Evolutionary conservation across 2,329 filamentous ascomycete genomes (phyloP).

Genomic region (Venturia asperata): DNA sequence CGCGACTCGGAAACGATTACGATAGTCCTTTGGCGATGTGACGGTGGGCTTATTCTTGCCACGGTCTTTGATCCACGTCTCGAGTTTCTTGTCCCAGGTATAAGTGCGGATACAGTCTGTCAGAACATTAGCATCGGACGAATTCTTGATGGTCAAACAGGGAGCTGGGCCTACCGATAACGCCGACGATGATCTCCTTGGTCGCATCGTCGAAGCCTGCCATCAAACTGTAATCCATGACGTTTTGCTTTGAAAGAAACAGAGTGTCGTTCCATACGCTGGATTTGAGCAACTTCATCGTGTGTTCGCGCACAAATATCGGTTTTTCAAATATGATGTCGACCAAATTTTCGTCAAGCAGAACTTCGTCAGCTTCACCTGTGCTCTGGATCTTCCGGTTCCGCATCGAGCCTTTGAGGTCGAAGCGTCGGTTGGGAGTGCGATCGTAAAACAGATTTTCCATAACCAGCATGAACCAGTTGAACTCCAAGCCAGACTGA

Average conservation of each 20-base stretch:
- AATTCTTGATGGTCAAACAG: background rate
- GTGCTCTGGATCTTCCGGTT: conserved; percentile 96
- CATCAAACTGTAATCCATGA: conserved; percentile 99
- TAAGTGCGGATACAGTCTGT: conserved; percentile 91
- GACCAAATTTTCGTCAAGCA: conserved; percentile 97
- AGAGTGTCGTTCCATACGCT: conserved; percentile 97
- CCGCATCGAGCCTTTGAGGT: conserved; percentile 96
- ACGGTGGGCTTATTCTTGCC: conserved; percentile 86
- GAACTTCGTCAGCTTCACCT: conserved; percentile 90
- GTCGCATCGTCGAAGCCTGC: conserved; percentile 87
- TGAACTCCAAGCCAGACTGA: conserved; percentile 82
- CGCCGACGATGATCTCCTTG: conserved; percentile 91
- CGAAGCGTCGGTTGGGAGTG: conserved; percentile 70
- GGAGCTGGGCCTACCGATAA: conserved; percentile 52
- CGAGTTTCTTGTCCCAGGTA: conserved; percentile 99
- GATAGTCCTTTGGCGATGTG: conserved; percentile 95
- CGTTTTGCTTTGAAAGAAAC: conserved; percentile 88
- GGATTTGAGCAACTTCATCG: conserved; percentile 83
- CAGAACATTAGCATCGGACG: conserved; percentile 18
- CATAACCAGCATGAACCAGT: conserved; percentile 89
- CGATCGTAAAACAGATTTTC: conserved; percentile 98
- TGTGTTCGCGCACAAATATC: conserved; percentile 89
- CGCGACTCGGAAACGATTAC: conserved; percentile 87
- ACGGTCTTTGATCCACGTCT: conserved; percentile 98
- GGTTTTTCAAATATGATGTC: conserved; percentile 98